These are phyloP conservation scores for Leptographium procerum DNA, from an alignment of 2,329 filamentous ascomycete genomes.

Conservation along the genomic window DNA sequence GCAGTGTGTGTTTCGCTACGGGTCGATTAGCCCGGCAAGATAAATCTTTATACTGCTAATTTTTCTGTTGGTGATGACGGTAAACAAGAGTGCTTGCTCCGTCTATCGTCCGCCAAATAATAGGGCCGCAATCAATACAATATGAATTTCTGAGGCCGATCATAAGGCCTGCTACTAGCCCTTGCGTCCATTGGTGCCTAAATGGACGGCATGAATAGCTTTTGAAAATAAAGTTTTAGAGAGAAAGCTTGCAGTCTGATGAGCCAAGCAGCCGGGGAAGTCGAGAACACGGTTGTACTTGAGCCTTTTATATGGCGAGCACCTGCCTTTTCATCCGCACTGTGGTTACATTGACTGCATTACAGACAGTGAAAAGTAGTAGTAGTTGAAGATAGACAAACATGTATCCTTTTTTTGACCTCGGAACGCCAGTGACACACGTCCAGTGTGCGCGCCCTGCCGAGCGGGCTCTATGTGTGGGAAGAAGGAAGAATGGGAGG, in stretches of 20 bases:
- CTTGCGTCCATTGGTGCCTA: too few species aligned
- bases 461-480: conserved; percentile 7
- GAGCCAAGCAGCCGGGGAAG: too few species aligned
- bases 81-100: background rate
- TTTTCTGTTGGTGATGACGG: background rate
- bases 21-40: too few species aligned
- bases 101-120: too few species aligned
- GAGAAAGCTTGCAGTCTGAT: too few species aligned
- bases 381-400: background rate
- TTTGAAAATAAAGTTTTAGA: too few species aligned
- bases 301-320: too few species aligned
- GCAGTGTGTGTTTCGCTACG: background rate
- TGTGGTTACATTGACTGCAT: background rate
- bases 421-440: conserved; percentile 9
- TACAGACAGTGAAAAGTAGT: background rate
- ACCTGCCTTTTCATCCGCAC: background rate
- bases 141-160: too few species aligned
- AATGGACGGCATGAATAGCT: too few species aligned
- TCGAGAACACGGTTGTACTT: too few species aligned
- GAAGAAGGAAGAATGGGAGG: background rate
- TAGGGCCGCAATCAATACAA: too few species aligned
- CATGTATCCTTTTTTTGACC: background rate
- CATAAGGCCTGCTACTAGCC: too few species aligned
- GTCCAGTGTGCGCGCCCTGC: conserved; percentile 9
- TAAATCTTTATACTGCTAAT: background rate